Evolutionary conservation across 805 yeast species (phyloP).

Genomic region (Schwanniomyces occidentalis): DNA sequence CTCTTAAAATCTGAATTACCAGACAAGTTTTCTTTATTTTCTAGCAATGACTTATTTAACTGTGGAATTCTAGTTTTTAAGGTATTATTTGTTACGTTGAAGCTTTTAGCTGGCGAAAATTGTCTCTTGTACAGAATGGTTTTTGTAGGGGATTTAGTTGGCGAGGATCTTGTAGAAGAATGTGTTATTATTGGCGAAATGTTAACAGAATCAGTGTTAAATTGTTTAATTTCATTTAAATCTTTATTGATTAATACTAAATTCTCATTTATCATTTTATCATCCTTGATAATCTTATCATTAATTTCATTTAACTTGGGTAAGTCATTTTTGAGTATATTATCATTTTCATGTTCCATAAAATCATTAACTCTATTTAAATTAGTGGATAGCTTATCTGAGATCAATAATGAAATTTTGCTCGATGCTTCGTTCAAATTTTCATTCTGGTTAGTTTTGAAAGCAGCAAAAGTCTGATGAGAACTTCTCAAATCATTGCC

Average conservation of each 20-base stretch:
- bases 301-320: constrained; percentile 7
- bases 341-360: constrained; percentile 3
- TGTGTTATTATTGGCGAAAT: constrained; percentile 1
- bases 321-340: constrained; percentile 1
- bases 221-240: constrained; percentile 6
- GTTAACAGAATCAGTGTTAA: constrained; percentile 5
- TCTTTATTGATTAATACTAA: constrained; percentile 4
- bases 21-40: constrained; percentile 4
- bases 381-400: constrained; percentile 9
- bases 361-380: constrained; percentile 4
- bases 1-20: constrained; percentile 8
- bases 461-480: neutral
- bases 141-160: constrained; percentile 6
- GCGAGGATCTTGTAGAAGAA: constrained; percentile 3
- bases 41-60: constrained; percentile 4
- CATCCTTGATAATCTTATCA: constrained; percentile 8
- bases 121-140: neutral
- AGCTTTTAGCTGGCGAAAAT: neutral
- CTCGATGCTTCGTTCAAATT: constrained; percentile 7
- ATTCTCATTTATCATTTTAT: neutral
- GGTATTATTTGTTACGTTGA: neutral
- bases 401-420: constrained; percentile 7
- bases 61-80: constrained; percentile 8
- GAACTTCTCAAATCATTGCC: constrained; percentile 4
- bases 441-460: constrained; percentile 7